Conservation (phyloP, 257 asterid species). For the Solanum tarijense region DNA sequence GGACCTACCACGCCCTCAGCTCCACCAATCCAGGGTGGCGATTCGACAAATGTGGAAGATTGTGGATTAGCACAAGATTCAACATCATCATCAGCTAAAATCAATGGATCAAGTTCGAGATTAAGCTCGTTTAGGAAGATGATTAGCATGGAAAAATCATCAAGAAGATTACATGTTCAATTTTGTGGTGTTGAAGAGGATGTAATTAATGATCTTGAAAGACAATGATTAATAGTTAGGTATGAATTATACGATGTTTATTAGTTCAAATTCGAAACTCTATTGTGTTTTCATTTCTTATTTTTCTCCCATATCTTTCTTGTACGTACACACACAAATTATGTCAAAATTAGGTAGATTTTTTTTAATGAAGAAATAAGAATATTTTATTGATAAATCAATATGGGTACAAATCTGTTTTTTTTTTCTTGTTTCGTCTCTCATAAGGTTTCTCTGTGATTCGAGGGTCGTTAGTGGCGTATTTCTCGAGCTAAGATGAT, state of each 20-base stretch:
- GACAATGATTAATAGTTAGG: constrained; percentile 31
- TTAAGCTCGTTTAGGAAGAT: constrained; percentile 66
- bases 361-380: too few species aligned
- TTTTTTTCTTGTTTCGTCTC: too few species aligned
- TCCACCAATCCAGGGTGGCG: constrained; percentile 20
- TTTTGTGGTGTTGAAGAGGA: constrained; percentile 30
- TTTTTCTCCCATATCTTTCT: background rate
- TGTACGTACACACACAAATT: background rate
- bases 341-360: too few species aligned
- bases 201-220: constrained; percentile 40
- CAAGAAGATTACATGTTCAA: constrained; percentile 38
- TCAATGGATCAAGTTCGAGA: constrained; percentile 41
- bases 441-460: too few species aligned
- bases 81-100: constrained; percentile 9
- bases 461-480: too few species aligned
- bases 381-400: too few species aligned
- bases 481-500: too few species aligned
- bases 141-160: constrained; percentile 56
- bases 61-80: background rate
- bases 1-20: constrained; percentile 23
- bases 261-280: background rate
- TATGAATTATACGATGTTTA: background rate
- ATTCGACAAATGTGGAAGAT: background rate
- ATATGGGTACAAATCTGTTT: too few species aligned
- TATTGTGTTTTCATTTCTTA: background rate